Conservation (phyloP, 345 rosid genomes). For the Gossypium rotundifolium region DNA sequence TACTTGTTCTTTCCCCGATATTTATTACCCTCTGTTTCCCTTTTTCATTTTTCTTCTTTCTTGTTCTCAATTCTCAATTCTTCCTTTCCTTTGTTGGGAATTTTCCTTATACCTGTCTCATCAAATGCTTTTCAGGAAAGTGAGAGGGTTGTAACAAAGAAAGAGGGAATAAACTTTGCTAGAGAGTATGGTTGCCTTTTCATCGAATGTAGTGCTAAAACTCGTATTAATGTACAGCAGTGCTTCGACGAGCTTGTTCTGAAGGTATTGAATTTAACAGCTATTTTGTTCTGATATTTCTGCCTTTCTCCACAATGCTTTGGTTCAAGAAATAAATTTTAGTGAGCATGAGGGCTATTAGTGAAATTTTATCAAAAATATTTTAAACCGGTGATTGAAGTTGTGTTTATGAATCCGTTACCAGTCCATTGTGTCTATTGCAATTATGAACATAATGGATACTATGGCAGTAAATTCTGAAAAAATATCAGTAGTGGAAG, state of each 20-base stretch:
- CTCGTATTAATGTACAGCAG: slow-evolving; percentile 52
- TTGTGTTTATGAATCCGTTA: not conserved
- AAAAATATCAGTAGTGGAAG: not conserved
- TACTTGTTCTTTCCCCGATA: not conserved
- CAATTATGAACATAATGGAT: not conserved
- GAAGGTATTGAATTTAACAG: slow-evolving; percentile 25
- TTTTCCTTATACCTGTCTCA: not conserved
- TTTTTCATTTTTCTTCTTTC: not conserved
- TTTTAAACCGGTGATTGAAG: not conserved
- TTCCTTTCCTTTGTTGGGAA: not conserved
- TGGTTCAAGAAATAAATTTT: not conserved
- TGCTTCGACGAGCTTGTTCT: slow-evolving; percentile 63
- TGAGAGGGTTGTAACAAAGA: slow-evolving; percentile 52
- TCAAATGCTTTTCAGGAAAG: slow-evolving; percentile 40
- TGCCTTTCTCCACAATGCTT: not conserved
- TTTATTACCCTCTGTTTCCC: not conserved
- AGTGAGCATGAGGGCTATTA: not conserved
- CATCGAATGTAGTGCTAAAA: slow-evolving; percentile 63
- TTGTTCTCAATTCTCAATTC: not conserved
- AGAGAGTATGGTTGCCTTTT: slow-evolving; percentile 62
- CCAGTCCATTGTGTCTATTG: not conserved
- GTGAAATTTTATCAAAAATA: not conserved
- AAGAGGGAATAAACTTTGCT: slow-evolving; percentile 58
- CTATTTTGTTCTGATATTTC: not conserved
- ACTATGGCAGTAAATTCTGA: not conserved